Conservation (phyloP, 2,329 filamentous ascomycete species). For the Nannizziopsis barbatae region DNA sequence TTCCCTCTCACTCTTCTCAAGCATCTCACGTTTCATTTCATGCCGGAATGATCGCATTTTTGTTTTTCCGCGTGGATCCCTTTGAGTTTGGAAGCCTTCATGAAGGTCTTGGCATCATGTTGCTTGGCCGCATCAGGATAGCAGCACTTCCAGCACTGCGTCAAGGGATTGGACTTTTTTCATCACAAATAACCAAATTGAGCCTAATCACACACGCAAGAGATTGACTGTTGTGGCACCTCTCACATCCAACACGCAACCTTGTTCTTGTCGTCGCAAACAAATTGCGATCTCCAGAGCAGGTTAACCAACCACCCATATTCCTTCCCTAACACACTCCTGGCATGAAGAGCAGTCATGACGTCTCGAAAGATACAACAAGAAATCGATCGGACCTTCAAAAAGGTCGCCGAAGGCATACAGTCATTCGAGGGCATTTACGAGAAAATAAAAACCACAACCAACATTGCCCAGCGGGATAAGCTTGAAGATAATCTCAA, state of each 20-base stretch:
- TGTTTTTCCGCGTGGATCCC: background rate
- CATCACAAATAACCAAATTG: constrained; percentile 4
- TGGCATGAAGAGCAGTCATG: constrained; percentile 48
- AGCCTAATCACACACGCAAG: background rate
- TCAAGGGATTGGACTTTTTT: background rate
- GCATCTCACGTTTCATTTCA: too few species aligned
- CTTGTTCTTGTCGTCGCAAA: constrained; percentile 8
- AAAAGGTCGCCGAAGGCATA: constrained; percentile 91
- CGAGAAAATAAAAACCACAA: constrained; percentile 91
- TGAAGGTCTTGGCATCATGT: constrained; percentile 4
- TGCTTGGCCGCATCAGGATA: constrained; percentile 10
- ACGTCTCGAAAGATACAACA: constrained; percentile 91
- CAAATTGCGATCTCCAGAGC: background rate
- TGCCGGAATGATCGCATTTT: background rate
- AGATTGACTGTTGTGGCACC: background rate
- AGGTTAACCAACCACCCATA: background rate
- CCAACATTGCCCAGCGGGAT: constrained; percentile 90
- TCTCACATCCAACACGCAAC: background rate
- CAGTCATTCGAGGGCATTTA: constrained; percentile 87
- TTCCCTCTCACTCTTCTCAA: too few species aligned
- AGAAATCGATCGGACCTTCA: constrained; percentile 99
- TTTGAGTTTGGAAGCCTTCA: background rate
- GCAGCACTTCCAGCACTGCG: constrained; percentile 6
- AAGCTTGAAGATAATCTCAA: constrained; percentile 97
- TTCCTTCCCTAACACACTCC: background rate